Percentiles rank a stretch among this genome's conserved stretches.
These are phyloP conservation scores for Zopfia rhizophila DNA, from an alignment of 2,329 filamentous ascomycete genomes.

Conservation along the genomic window DNA sequence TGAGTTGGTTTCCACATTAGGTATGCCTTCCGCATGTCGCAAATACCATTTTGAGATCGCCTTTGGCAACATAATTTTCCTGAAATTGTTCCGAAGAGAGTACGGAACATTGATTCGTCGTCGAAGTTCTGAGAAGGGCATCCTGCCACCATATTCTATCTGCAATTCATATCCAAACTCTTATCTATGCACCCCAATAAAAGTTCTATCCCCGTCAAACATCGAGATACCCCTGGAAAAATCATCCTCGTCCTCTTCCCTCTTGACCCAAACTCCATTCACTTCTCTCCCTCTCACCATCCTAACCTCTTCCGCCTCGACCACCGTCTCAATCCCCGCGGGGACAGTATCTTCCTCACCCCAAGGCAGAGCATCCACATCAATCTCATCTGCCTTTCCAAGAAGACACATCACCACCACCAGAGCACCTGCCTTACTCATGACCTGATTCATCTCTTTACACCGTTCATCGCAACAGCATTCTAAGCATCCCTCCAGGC, in stretches of 20 bases:
- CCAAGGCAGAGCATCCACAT: conserved; percentile 86
- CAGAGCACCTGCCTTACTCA: conserved; percentile 88
- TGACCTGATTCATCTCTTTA: conserved; percentile 87
- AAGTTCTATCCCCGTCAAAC: conserved; percentile 45
- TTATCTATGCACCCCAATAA: conserved; percentile 44
- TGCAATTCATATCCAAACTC: too few species aligned
- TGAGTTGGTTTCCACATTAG: too few species aligned
- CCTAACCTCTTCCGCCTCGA: conserved; percentile 74
- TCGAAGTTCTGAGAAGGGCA: too few species aligned
- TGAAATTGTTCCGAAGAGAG: too few species aligned
- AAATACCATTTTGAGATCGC: too few species aligned
- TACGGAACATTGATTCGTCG: too few species aligned
- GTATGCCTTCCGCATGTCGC: too few species aligned
- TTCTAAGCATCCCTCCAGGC: conserved; percentile 84
- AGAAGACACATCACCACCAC: conserved; percentile 83
- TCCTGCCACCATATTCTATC: too few species aligned
- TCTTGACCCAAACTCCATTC: conserved; percentile 54
- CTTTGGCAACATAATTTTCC: too few species aligned
- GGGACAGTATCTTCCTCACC: conserved; percentile 77
- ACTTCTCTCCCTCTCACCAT: conserved; percentile 53
- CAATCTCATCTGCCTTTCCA: conserved; percentile 78
- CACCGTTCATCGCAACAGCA: conserved; percentile 89
- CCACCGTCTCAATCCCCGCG: conserved; percentile 82
- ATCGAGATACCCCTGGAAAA: conserved; percentile 45
- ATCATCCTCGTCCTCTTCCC: conserved; percentile 47